Conservation (phyloP, 768 basidiomycete species). For the Rhodotorula babjevae region DNA sequence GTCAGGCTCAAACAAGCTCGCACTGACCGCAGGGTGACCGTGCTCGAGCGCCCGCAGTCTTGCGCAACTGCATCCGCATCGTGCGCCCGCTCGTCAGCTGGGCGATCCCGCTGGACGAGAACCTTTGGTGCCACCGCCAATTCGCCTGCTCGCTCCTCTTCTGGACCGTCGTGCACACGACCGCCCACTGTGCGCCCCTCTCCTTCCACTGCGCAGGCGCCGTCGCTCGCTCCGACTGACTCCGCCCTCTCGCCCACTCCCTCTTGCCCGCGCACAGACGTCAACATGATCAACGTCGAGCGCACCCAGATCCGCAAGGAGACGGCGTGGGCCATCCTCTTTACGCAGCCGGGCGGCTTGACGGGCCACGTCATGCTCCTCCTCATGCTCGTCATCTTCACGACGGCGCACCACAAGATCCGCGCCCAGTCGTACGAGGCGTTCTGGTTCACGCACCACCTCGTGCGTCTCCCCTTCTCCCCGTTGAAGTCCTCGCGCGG, state of each 20-base stretch:
- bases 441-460: conserved; percentile 94
- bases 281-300: conserved; percentile 85
- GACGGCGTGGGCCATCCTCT: conserved; percentile 76
- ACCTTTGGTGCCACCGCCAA: conserved; percentile 67
- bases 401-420: conserved; percentile 82
- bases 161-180: conserved; percentile 87
- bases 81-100: conserved; percentile 74
- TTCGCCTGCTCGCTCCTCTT: conserved; percentile 92
- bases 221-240: no score
- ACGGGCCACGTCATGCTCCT: conserved; percentile 93
- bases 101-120: conserved; percentile 87
- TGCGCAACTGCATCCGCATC: conserved; percentile 79
- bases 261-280: conserved; percentile 48
- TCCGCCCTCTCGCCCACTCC: not conserved
- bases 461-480: conserved; percentile 24
- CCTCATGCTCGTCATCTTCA: conserved; percentile 78
- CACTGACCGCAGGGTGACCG: not conserved
- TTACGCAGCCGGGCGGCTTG: conserved; percentile 56
- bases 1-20: conserved; percentile 4
- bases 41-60: conserved; percentile 49
- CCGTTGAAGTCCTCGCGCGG: not conserved
- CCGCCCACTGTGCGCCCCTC: conserved; percentile 61
- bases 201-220: no score
- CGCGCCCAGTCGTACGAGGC: conserved; percentile 86
- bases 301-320: conserved; percentile 75